A percentile compares a stretch with the other conserved stretches of the same genome.
Evolutionary conservation across 163 green algal species (phyloP).

Genomic region (Volvox carteri): DNA sequence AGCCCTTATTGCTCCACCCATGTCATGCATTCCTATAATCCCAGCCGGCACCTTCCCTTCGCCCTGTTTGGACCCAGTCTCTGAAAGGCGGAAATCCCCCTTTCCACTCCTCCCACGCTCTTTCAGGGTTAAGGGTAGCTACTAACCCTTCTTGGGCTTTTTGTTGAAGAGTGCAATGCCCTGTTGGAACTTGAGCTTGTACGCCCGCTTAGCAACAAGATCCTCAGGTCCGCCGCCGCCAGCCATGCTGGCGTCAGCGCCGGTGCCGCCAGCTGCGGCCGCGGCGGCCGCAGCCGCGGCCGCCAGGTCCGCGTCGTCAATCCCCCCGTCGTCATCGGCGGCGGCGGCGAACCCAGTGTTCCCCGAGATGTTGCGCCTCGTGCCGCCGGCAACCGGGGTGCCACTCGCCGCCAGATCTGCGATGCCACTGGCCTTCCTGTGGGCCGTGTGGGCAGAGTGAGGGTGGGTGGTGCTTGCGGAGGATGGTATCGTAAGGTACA

Average conservation of each 20-base stretch:
- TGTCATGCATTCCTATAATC: too few relatives aligned
- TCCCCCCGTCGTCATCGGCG: not conserved
- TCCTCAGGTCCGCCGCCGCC: slow-evolving; percentile 65
- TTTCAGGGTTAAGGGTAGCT: too few relatives aligned
- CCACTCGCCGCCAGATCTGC: not conserved
- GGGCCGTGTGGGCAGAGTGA: too few relatives aligned
- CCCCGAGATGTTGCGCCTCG: not conserved
- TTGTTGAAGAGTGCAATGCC: slow-evolving; percentile 96
- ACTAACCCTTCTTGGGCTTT: slow-evolving; percentile 94
- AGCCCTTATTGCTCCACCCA: too few relatives aligned
- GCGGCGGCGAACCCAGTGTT: not conserved
- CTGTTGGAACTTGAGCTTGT: slow-evolving; percentile 93
- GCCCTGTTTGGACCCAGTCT: not conserved
- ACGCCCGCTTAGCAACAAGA: slow-evolving; percentile 82
- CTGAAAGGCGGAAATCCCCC: too few relatives aligned
- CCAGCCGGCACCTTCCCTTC: too few relatives aligned
- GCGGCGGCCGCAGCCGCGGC: slow-evolving; percentile 52
- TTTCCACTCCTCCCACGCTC: too few relatives aligned
- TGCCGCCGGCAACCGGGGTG: not conserved
- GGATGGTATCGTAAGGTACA: too few relatives aligned
- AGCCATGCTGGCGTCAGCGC: not conserved
- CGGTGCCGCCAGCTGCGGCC: slow-evolving; percentile 34
- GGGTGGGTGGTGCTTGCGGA: too few relatives aligned
- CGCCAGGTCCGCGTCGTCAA: slow-evolving; percentile 18
- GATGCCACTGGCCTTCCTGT: not conserved